Base-by-base conservation (phyloP, 1,284 basidiomycete genomes). In the Irpex lacteus region DNA sequence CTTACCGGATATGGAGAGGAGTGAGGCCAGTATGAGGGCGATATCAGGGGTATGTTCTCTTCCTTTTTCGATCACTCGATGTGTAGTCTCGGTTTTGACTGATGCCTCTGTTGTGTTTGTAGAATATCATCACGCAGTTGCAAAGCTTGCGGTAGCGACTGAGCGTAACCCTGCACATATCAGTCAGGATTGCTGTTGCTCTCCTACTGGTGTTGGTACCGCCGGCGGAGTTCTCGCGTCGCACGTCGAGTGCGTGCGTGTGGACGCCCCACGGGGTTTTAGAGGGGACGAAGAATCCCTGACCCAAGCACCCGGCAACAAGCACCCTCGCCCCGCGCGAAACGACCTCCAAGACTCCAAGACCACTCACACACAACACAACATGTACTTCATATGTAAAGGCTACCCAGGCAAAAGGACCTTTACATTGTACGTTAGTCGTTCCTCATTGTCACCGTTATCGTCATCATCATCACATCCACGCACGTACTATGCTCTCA, bases 321-420 rank as follows among this genome's bases (percentile, higher is more conserved):
- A 32, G 4, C 32, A 13, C 15, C 52, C 11, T 54, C 5, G 36
- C 54, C 7, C 7, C 54, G 54, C 9, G 54, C 54, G 40, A 13
- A 36, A 37, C 32, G 1, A 88, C 87, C 19, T 68, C 71, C 32
- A 61, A 69, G 76, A 68, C 52, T 59, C 8, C 13, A 56, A 13
- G 15, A 32, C 54, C 32, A 34, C 32, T 6, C 32, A 34, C 32
- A 0, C 32, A 18, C 36, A 34, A 0, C 32, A 18, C 36, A 34
- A 56, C 38, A 56, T 56, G 54, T 56, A 56, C 54, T 37, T 34
- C 36, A 56, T 32, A 11, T 56, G 54, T 56, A 56, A 37, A 56
- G 54, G 54, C 26, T 56, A 53, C 50, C 50, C 40, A 53, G 21
- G 50, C 8, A 60, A 52, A 32, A 32, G 54, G 54, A 32, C 49